Evolutionary conservation across 129 eudicot genomes (phyloP).

Genomic region (Chrysanthemum seticuspe): DNA sequence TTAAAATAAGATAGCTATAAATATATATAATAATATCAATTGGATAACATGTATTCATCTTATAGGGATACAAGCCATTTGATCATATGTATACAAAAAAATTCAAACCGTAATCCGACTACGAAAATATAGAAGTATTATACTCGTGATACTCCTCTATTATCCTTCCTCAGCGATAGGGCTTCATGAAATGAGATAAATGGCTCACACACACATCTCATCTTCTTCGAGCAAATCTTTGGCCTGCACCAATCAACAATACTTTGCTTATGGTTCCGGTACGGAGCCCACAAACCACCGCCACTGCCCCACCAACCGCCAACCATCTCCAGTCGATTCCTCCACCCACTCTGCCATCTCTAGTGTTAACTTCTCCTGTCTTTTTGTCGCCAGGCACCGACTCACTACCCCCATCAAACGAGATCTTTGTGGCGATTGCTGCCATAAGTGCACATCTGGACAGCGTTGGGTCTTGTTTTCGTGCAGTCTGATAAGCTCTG

Average conservation of each 20-base stretch:
- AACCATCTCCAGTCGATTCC: slow-evolving; percentile 89
- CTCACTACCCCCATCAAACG: slow-evolving; percentile 41
- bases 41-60: background rate
- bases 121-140: slow-evolving; percentile 18
- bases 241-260: slow-evolving; percentile 69
- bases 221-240: slow-evolving; percentile 50
- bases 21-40: background rate
- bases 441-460: slow-evolving; percentile 76
- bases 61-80: background rate
- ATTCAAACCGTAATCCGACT: no score
- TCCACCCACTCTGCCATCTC: slow-evolving; percentile 33
- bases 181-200: background rate
- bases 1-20: no score
- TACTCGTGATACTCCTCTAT: slow-evolving; percentile 19
- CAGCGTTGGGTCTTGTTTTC: slow-evolving; percentile 50
- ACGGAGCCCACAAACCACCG: slow-evolving; percentile 68
- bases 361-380: slow-evolving; percentile 1
- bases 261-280: slow-evolving; percentile 66
- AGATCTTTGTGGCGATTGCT: slow-evolving; percentile 57
- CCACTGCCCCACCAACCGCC: slow-evolving; percentile 76
- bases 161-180: background rate
- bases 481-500: slow-evolving; percentile 71
- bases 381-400: slow-evolving; percentile 33
- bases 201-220: slow-evolving; percentile 12
- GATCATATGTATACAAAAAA: slow-evolving; percentile 17